phyloP scores from a whole-genome alignment of 1,284 basidiomycete genomes.

The Pseudozyma tsukubaensis region DNA sequence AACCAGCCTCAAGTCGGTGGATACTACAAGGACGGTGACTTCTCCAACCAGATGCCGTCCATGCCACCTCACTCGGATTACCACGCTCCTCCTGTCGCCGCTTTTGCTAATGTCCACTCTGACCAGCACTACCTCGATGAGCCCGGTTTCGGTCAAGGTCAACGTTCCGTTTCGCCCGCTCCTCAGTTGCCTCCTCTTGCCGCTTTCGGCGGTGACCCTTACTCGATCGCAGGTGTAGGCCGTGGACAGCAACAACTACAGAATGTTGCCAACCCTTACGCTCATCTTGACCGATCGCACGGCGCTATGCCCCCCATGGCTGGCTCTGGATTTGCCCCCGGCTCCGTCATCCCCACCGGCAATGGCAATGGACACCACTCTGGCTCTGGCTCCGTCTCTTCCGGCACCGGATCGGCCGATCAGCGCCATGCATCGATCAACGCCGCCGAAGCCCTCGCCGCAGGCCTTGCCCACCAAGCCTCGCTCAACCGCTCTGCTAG shows the following conservation, averaged over 20 bases:
- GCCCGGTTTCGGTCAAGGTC: slow-evolving; percentile 27
- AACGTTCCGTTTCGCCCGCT: slow-evolving; percentile 34
- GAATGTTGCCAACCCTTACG: slow-evolving; percentile 63
- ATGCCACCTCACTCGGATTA: slow-evolving; percentile 33
- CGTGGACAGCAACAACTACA: slow-evolving; percentile 32
- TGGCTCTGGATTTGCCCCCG: slow-evolving; percentile 20
- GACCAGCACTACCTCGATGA: slow-evolving; percentile 42
- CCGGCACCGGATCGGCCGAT: slow-evolving; percentile 12
- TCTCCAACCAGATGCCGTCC: slow-evolving; percentile 16
- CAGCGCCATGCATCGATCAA: slow-evolving; percentile 27
- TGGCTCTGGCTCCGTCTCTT: slow-evolving; percentile 31
- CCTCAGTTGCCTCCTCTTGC: slow-evolving; percentile 59
- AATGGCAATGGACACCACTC: slow-evolving; percentile 6
- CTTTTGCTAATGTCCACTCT: slow-evolving; percentile 30
- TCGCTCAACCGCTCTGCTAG: slow-evolving; percentile 28
- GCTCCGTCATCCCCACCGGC: slow-evolving; percentile 1
- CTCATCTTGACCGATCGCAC: slow-evolving; percentile 58
- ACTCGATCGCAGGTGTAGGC: slow-evolving; percentile 57
- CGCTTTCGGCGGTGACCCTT: slow-evolving; percentile 57
- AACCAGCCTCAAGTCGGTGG: slow-evolving; percentile 52
- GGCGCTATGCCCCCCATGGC: neutral
- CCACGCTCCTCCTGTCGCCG: slow-evolving; percentile 37
- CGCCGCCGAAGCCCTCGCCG: slow-evolving; percentile 38
- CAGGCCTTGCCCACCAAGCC: slow-evolving; percentile 37
- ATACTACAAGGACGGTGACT: slow-evolving; percentile 51